Percentiles rank a stretch among this genome's conserved stretches.
Evolutionary conservation across 306 rosid species (phyloP).

Genomic region (Hippophae gyantsensis): DNA sequence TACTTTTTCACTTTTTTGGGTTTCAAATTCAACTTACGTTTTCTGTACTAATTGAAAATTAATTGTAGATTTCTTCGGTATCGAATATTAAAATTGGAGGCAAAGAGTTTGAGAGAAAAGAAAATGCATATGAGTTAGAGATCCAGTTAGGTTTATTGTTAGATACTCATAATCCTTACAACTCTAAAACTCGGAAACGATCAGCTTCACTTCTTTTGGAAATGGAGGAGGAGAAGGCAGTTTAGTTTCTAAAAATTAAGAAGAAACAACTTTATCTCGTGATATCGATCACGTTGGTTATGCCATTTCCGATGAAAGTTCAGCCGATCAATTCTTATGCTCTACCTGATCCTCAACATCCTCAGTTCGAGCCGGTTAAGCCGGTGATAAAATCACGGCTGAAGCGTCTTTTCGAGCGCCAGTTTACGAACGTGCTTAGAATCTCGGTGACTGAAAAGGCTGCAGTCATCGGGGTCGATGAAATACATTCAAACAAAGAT

Average conservation of each 20-base stretch:
- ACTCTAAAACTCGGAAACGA: background rate
- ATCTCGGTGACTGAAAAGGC: constrained; percentile 36
- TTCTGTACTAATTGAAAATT: background rate
- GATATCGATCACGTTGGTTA: constrained; percentile 16
- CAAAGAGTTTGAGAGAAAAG: constrained; percentile 22
- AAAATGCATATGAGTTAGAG: constrained; percentile 6
- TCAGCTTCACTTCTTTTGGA: constrained; percentile 11
- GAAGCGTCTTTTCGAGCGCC: constrained; percentile 70
- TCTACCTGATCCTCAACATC: constrained; percentile 19
- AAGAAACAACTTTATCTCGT: background rate
- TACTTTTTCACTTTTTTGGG: background rate
- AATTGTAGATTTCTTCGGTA: background rate
- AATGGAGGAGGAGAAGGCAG: constrained; percentile 18
- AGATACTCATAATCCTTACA: too few species aligned
- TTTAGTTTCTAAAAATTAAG: constrained; percentile 13
- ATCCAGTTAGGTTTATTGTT: background rate
- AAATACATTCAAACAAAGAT: constrained; percentile 28
- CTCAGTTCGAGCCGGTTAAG: constrained; percentile 39
- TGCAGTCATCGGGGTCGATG: constrained; percentile 21
- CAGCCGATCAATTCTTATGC: constrained; percentile 62
- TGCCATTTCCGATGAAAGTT: constrained; percentile 68
- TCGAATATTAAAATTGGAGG: constrained; percentile 28
- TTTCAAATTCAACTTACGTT: background rate
- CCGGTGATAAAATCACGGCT: constrained; percentile 64
- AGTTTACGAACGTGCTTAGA: constrained; percentile 51